phyloP scores from a whole-genome alignment of 2,329 filamentous ascomycete species.

The Triangularia setosa region DNA sequence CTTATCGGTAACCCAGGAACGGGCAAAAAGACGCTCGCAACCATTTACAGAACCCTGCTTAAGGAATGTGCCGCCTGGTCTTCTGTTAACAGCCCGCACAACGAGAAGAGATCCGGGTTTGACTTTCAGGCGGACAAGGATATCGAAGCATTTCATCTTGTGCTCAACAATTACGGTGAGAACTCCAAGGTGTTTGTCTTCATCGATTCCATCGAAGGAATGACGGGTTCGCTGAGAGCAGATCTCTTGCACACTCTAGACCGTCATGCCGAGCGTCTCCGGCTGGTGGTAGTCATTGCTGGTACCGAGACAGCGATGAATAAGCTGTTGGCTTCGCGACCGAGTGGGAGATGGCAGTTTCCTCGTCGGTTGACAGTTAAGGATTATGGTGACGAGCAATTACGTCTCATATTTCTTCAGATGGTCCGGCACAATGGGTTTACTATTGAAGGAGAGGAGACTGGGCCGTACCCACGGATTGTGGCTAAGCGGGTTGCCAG shows the following conservation, averaged over 20 bases:
- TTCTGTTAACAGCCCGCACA: not conserved
- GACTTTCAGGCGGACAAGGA: conserved; percentile 2
- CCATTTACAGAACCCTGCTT: conserved; percentile 54
- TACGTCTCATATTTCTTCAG: conserved; percentile 7
- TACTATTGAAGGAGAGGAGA: conserved; percentile 3
- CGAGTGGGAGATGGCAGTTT: conserved; percentile 9
- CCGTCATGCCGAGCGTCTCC: conserved; percentile 1
- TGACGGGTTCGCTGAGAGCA: not conserved
- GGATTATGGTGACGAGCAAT: conserved; percentile 12
- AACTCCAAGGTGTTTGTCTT: conserved; percentile 1
- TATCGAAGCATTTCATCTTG: not conserved
- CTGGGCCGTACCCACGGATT: conserved; percentile 8
- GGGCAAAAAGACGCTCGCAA: conserved; percentile 58
- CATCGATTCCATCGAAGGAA: conserved; percentile 3
- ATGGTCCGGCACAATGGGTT: conserved; percentile 8
- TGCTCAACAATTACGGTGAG: not conserved
- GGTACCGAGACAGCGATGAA: conserved; percentile 2
- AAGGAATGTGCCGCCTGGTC: conserved; percentile 12
- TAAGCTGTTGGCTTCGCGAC: not conserved
- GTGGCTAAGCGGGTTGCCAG: conserved; percentile 3
- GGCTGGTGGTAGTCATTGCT: conserved; percentile 7
- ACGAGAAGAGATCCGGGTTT: not conserved
- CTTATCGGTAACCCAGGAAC: conserved; percentile 32
- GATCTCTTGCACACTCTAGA: conserved; percentile 1
- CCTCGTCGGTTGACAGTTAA: conserved; percentile 5